Base-by-base conservation (phyloP, 306 rosid genomes). In the Carpinus viminea region DNA sequence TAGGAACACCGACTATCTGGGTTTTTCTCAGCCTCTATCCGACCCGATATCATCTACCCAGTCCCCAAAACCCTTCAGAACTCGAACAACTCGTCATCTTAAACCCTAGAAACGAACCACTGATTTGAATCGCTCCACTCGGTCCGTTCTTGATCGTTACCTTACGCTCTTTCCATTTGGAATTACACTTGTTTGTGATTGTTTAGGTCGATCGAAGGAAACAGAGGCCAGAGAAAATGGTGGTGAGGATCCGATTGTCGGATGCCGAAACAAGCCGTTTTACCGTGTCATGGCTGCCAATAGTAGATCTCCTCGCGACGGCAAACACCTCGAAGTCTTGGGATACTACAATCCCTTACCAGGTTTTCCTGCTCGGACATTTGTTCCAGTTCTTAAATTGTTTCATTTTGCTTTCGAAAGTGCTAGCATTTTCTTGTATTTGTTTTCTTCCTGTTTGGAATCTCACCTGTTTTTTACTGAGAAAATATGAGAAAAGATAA, bases 261-360 rank as follows among this genome's bases (percentile, higher is more conserved):
- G 98, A 4, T 93, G 97, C 81, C 89, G 80, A 80, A 92, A 95
- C 89, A 90, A 90, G 61, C 99, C 98, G 2, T 95, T 93, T 75
- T 93, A 93, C 73, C 84, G 99, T 34, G 96, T 95, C 12, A 95
- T 91, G 93, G 96, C 96, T 0, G 97, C 98, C 2, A 93, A 95
- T 84, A 91, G 98, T 79, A 87, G 98, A 70, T 95, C 97, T 62
- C 98, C 98, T 0, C 86, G 99, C 76, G 98, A 93, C 61, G 98
- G 98, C 74, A 91, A 91, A 55, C 99, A 95, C 74, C 98, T 95
- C 51, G 98, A 95, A 76, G 90, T 90, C 75, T 84, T 93, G 4
- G 98, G 98, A 17, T 93, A 91, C 87, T 95, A 92, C 83, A 91
- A 95, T 80, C 97, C 98, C 26, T 83, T 95, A 34, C 96, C 99